Conservation (phyloP, 192 early-diverging fungal species). For the Backusella australiensis region DNA sequence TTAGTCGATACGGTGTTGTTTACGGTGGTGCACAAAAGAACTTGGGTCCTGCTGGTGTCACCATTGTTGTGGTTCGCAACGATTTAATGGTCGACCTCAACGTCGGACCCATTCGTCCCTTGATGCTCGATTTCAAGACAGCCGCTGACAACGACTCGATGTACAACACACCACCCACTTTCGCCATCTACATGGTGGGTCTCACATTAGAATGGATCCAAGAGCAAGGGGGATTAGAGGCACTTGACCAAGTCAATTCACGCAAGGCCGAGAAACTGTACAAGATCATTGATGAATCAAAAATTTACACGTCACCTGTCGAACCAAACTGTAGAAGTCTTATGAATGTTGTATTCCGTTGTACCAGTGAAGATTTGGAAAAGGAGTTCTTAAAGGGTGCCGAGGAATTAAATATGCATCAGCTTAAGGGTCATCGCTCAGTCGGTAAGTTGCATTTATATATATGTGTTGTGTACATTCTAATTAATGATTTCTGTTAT, state of each 20-base stretch:
- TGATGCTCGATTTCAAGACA: slow-evolving; percentile 88
- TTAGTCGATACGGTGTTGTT: slow-evolving; percentile 82
- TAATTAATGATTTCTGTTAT: neutral
- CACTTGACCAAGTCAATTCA: slow-evolving; percentile 66
- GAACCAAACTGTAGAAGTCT: slow-evolving; percentile 58
- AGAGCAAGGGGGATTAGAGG: slow-evolving; percentile 64
- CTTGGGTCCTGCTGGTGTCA: slow-evolving; percentile 88
- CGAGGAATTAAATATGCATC: slow-evolving; percentile 74
- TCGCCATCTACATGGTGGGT: slow-evolving; percentile 88
- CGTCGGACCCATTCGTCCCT: slow-evolving; percentile 51
- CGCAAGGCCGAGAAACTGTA: slow-evolving; percentile 73
- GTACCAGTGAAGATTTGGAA: slow-evolving; percentile 73
- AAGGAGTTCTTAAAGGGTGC: slow-evolving; percentile 78
- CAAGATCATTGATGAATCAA: slow-evolving; percentile 60
- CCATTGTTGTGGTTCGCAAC: slow-evolving; percentile 88
- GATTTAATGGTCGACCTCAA: slow-evolving; percentile 72
- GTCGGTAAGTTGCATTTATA: slow-evolving; percentile 54
- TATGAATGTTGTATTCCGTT: slow-evolving; percentile 93
- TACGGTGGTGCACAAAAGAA: slow-evolving; percentile 99
- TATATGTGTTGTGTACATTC: neutral
- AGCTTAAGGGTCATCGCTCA: slow-evolving; percentile 93
- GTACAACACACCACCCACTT: slow-evolving; percentile 97
- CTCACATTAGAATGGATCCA: slow-evolving; percentile 87
- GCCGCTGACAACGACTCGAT: slow-evolving; percentile 79
- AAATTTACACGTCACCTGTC: slow-evolving; percentile 70